Evolutionary conservation across 148 eudicot species (phyloP).

Genomic region (Silene conica): DNA sequence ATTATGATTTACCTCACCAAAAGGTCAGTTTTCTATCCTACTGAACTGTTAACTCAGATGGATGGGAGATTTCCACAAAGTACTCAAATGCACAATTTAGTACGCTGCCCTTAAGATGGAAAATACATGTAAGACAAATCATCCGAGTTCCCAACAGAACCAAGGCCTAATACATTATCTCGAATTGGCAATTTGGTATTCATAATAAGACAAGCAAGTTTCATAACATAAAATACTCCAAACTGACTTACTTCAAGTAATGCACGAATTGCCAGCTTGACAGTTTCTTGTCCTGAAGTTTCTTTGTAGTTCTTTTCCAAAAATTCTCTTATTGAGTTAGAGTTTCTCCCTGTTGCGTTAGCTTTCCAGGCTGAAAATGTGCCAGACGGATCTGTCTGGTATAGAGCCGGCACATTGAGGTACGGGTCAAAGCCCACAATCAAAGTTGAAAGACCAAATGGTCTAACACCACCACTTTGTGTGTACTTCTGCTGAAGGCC

Average conservation of each 20-base stretch:
- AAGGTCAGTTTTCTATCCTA: too few species aligned
- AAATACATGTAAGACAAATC: not conserved
- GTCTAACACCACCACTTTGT: conserved; percentile 99
- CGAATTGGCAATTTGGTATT: not conserved
- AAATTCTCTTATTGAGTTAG: conserved; percentile 85
- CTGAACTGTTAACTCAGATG: not conserved
- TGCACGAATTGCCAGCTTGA: conserved; percentile 91
- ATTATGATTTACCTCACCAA: too few species aligned
- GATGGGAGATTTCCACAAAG: not conserved
- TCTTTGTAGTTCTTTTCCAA: conserved; percentile 94
- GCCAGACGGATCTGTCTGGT: conserved; percentile 99
- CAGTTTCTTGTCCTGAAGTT: conserved; percentile 91
- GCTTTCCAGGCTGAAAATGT: conserved; percentile 99
- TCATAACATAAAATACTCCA: not conserved
- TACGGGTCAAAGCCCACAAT: conserved; percentile 96
- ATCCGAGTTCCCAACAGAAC: not conserved
- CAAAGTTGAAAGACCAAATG: conserved; percentile 98
- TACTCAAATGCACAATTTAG: not conserved
- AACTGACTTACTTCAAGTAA: conserved; percentile 68
- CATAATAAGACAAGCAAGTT: not conserved
- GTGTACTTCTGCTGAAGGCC: conserved; percentile 99
- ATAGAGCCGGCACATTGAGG: conserved; percentile 71
- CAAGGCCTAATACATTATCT: not conserved
- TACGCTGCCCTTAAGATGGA: not conserved
- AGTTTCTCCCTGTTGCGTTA: conserved; percentile 97